Evolutionary conservation across 164 flowering plant species (phyloP), one percentile per base, ranked within the genome.

Genomic region (Hamamelis virginiana): DNA sequence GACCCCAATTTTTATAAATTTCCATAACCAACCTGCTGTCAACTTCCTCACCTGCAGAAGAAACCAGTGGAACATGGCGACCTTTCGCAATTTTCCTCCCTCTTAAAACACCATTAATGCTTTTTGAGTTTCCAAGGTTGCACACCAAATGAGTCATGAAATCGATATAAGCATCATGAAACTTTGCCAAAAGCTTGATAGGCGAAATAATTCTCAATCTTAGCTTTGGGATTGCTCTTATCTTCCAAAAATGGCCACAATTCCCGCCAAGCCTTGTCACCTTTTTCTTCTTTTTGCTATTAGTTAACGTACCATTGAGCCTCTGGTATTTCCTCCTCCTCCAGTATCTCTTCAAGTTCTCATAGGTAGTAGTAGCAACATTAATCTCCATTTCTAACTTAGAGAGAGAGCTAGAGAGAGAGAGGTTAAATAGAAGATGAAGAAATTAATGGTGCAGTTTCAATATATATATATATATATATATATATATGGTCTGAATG

Each of bases 1-100:
- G 82, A 77, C 15, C 64, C 50, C 41, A 86, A 50, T 25, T 57
- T 66, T 75, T 80, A 38, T 80, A 82, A 10, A 81, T 79, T 27
- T 82, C 82, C 48, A 76, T 23, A 50, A 79, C 77, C 69, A 76
- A 23, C 58, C 68, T 79, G 22, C 41, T 52, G 15, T 84, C 84
- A 43, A 82, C 76, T 65, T 79, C 83, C 21, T 69, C 66, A 19
- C 61, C 56, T n/a, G n/a, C n/a, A 4, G 55, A 16, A 33, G 71
- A 59, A 19, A 9, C 69, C 59, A 38, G 38, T 0, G 62, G 25
- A 50, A 61, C 61, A 5, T 63, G 71, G 8, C 65, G 22, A 10
- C 23, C 71, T 25, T 68, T 79, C 1, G 80, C 73, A 28, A 80
- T 65, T 60, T 74, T 80, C 69, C 80, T 78, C 65, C 69, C 70